These are phyloP conservation scores for Komagataella pastoris DNA, from an alignment of 805 yeast genomes.

Conservation along the genomic window DNA sequence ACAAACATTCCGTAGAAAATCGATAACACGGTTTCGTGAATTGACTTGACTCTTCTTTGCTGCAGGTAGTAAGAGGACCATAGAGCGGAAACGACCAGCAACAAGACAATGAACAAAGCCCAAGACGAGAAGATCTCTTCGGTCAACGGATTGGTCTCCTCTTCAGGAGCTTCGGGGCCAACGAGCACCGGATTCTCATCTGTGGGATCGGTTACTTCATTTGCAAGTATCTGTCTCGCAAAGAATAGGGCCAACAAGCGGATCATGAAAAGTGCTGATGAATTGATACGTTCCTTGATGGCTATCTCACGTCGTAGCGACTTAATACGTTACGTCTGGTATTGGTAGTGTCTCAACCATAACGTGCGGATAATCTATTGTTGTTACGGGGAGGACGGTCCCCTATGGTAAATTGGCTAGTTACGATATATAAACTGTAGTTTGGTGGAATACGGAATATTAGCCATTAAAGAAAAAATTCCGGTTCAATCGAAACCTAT, in stretches of 20 bases:
- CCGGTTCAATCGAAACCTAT: too few species aligned
- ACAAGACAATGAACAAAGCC: conserved; percentile 84
- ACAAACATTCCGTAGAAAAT: conserved; percentile 96
- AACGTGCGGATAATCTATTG: not conserved
- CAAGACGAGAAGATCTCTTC: conserved; percentile 95
- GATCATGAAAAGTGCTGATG: not conserved
- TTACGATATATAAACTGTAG: too few species aligned
- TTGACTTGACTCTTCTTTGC: conserved; percentile 80
- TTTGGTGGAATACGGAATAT: too few species aligned
- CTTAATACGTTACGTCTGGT: not conserved
- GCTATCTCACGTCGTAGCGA: not conserved
- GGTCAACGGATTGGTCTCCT: conserved; percentile 65
- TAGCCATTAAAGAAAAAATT: too few species aligned
- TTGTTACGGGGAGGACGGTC: too few species aligned
- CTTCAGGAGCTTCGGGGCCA: not conserved
- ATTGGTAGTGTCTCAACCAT: not conserved
- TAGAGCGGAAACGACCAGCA: conserved; percentile 71
- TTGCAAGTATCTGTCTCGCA: not conserved
- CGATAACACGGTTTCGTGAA: conserved; percentile 95
- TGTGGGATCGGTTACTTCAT: not conserved
- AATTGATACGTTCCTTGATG: not conserved
- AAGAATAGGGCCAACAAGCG: not conserved
- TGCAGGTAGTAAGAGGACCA: conserved; percentile 94
- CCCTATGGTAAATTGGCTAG: too few species aligned
- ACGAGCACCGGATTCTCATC: not conserved